Conservation (phyloP, 768 basidiomycete species). For the Hirschioporus abietinus region DNA sequence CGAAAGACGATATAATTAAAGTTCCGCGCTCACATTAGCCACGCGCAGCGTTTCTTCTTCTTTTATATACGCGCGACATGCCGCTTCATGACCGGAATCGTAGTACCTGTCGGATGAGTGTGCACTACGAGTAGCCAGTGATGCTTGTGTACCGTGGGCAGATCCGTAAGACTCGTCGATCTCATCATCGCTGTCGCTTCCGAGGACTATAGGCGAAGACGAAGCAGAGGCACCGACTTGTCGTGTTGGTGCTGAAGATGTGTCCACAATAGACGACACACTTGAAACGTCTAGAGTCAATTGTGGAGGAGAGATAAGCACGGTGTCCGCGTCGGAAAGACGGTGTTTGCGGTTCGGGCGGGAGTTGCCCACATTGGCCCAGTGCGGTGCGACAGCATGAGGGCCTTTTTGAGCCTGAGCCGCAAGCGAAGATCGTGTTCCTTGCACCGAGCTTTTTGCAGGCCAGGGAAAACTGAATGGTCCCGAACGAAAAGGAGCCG, state of each 20-base stretch:
- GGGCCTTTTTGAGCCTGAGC: too few species aligned
- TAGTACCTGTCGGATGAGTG: neutral
- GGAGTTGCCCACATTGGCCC: too few species aligned
- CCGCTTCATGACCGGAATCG: neutral
- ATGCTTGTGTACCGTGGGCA: neutral
- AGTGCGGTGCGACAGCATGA: too few species aligned
- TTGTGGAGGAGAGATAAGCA: too few species aligned
- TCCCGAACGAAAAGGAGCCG: neutral
- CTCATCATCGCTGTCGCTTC: neutral
- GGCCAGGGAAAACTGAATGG: neutral
- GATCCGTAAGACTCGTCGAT: neutral
- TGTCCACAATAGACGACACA: neutral
- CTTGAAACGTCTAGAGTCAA: neutral
- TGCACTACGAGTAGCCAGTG: neutral
- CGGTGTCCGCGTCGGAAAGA: too few species aligned
- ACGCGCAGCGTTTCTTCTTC: neutral
- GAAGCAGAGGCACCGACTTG: neutral
- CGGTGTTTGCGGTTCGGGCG: too few species aligned
- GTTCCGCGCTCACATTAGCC: neutral
- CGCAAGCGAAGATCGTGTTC: too few species aligned
- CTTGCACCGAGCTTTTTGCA: too few species aligned
- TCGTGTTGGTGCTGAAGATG: neutral
- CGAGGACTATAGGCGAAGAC: neutral
- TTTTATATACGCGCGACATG: neutral
- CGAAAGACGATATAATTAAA: neutral